Evolutionary conservation across 2,329 filamentous ascomycete species (phyloP), one percentile per base, ranked within the genome.

Genomic region (Aspergillus latus): DNA sequence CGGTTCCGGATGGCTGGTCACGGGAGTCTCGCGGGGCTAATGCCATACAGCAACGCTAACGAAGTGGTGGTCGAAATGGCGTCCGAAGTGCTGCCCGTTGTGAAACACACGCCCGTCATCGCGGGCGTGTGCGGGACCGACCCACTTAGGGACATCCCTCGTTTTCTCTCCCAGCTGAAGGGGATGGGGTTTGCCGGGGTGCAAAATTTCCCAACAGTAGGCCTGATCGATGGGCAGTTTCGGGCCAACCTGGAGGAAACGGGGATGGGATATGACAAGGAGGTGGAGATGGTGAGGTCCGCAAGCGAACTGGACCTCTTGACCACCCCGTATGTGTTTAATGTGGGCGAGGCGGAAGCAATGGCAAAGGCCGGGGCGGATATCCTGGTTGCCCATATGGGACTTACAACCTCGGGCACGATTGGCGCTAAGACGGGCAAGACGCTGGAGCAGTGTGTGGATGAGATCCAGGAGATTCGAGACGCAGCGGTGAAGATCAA

Each of bases 151-250:
- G 76, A 81, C 55, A 88, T 89, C 68, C 72, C 79, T 2, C 66
- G 71, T 4, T 89, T 90, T 64, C 76, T 89, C 13, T 66, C 69
- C 15, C 80, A 88, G 66, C 74, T 90, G 36, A 80, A 81, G 53
- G 78, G 79, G 1, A 70, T 88, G 13, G 87, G 87, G 0, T 89
- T 90, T 61, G 82, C 82, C 1, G 88, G 88, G 1, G 80, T 89
- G 11, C 87, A 90, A 69, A 90, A 90, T 64, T 90, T 90, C 67
- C 87, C 87, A 1, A 89, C 87, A 0, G 86, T 89, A 1, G 87
- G 87, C 0, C 74, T 90, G 21, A 85, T 89, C 36, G 87, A 90
- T 68, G 87, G 86, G 1, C 78, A 78, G 10, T 89, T 90, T 67
- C 80, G 88, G 10, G 78, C 79, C 21, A 86, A 87, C 61, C 77